Base-by-base conservation (phyloP, 2,329 filamentous ascomycete species). In the Phialemonium atrogriseum region DNA sequence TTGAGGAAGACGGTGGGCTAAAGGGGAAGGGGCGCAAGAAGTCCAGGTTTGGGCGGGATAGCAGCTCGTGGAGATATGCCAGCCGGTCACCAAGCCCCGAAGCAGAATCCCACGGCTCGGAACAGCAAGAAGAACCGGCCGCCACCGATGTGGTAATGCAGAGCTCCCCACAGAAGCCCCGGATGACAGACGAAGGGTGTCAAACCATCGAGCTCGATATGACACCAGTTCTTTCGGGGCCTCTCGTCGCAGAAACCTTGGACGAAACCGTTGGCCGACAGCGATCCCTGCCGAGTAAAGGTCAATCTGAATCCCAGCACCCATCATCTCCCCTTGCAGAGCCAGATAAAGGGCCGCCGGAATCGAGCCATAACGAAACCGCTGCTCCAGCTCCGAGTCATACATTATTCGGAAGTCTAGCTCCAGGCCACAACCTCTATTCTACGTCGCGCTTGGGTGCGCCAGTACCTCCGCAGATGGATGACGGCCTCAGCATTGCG, bases 21-120 rank as follows among this genome's bases (percentile, higher is more conserved):
- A 68, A 60, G 21, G 73, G 71, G 5, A 73, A 66, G 46, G 75
- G 73, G 17, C 77, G 74, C 38, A 93, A 88, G 56, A 71, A 74
- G 33, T 76, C 80, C 7, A 76, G 77, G 26, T 82, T 83, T 53
- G 73, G 78, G 36, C 65, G 78, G 38, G 65, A 74, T 31, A 79
- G 76, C 46, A 71, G 66, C 18, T 65, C 73, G 17, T 95, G 89
- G 89, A 78, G 72, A 40, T 82, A 88, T 46, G 67, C 68, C 14
- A 82, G 80, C 47, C 70, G 75, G 34, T 81, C 83, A 1, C 77
- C 76, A 7, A 88, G 79, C 32, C 83, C 84, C 3, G 72, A 80
- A 47, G 68, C 64, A 20, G 57, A 68, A 39, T 24, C 35, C 25
- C 10, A 43, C 27, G 24, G 39, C 23, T 39, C 53, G 5, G 34